phyloP scores from a whole-genome alignment of 805 yeast species.

The Suhomyces tanzawaensis region DNA sequence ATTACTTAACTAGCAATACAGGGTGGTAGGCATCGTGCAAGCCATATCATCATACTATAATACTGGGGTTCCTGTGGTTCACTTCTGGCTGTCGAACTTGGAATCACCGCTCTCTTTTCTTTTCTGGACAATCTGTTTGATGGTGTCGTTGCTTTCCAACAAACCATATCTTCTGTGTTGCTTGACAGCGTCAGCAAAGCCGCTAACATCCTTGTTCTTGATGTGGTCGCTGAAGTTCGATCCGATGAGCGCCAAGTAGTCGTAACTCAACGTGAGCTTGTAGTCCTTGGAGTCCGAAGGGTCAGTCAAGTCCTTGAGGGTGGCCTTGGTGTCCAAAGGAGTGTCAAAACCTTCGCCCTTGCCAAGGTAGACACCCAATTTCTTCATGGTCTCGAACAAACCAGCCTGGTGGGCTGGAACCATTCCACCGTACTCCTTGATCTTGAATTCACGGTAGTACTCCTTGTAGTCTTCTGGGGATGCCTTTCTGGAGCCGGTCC shows the following conservation, averaged over 20 bases:
- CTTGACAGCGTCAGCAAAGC: conserved; percentile 47
- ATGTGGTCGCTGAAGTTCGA: conserved; percentile 42
- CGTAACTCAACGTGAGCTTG: conserved; percentile 55
- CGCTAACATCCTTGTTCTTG: conserved; percentile 37
- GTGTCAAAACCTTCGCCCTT: conserved; percentile 83
- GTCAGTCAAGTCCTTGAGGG: conserved; percentile 26
- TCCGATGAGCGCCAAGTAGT: conserved; percentile 53
- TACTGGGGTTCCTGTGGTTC: too few relatives aligned
- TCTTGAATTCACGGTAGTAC: conserved; percentile 59
- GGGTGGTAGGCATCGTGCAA: too few relatives aligned
- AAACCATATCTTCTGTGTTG: conserved; percentile 69
- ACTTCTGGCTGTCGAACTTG: not conserved
- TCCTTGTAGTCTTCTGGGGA: conserved; percentile 69
- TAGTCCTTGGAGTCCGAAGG: conserved; percentile 23
- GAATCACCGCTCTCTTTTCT: conserved; percentile 28
- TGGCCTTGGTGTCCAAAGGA: conserved; percentile 43
- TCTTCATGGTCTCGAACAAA: conserved; percentile 53
- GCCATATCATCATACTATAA: too few relatives aligned
- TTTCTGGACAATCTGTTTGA: conserved; percentile 36
- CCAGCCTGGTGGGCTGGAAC: conserved; percentile 77
- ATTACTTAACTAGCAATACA: too few relatives aligned
- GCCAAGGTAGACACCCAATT: conserved; percentile 62
- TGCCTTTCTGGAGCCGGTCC: conserved; percentile 90
- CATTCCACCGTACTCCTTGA: conserved; percentile 70
- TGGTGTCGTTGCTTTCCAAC: conserved; percentile 42